Conservation (phyloP, 2,329 filamentous ascomycete species). For the Diaporthe ampelina region DNA sequence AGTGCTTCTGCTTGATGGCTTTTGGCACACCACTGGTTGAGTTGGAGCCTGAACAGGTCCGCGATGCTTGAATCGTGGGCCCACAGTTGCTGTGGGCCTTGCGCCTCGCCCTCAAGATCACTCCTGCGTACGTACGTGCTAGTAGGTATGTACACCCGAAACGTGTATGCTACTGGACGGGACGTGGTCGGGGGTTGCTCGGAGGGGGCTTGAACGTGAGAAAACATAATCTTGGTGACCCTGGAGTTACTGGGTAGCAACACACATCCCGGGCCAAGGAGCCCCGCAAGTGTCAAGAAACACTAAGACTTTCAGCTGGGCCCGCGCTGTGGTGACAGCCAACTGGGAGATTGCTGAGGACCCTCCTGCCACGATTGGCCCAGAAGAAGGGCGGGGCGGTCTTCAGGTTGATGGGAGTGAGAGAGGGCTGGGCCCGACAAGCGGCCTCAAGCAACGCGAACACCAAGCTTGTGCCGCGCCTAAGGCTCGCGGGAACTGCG, state of each 20-base stretch:
- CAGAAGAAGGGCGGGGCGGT: no score
- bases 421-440: background rate
- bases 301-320: slow-evolving; percentile 33
- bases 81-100: background rate
- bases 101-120: background rate
- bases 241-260: slow-evolving; percentile 16
- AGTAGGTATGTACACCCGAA: background rate
- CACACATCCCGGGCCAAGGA: slow-evolving; percentile 15
- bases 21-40: background rate
- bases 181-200: background rate
- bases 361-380: slow-evolving; percentile 5
- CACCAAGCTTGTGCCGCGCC: slow-evolving; percentile 4
- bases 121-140: background rate
- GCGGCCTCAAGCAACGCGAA: background rate
- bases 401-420: background rate
- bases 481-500: background rate
- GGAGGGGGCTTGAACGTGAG: background rate
- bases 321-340: slow-evolving; percentile 26
- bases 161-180: background rate
- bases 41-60: background rate
- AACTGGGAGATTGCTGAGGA: slow-evolving; percentile 21
- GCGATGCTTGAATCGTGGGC: background rate
- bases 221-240: slow-evolving; percentile 18
- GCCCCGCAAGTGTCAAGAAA: slow-evolving; percentile 28
- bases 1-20: background rate